Percentiles rank a stretch among this genome's conserved stretches.
Conservation (phyloP, 179 eudicot genomes). For the Beta macrorhiza region DNA sequence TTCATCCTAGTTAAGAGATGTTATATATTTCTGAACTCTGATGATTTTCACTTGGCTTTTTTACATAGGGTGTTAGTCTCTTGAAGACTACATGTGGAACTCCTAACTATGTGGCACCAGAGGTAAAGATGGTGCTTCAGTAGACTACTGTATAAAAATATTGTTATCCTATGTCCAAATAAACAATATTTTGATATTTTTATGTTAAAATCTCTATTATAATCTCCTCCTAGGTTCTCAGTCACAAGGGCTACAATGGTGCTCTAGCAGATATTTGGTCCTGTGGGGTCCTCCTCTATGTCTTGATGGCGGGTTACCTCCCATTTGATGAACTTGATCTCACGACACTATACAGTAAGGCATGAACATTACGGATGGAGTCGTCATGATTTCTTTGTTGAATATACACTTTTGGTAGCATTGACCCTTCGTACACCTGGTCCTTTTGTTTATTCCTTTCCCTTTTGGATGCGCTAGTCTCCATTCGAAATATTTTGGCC, state of each 20-base stretch:
- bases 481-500: neutral
- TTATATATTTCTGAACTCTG: constrained; percentile 1
- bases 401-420: neutral
- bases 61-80: constrained; percentile 68
- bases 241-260: constrained; percentile 95
- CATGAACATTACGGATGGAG: constrained; percentile 33
- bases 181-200: neutral
- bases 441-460: neutral
- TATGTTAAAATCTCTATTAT: constrained; percentile 12
- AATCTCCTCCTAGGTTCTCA: constrained; percentile 58
- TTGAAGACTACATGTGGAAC: constrained; percentile 95
- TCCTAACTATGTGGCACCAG: constrained; percentile 98
- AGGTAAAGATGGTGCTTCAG: constrained; percentile 44
- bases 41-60: constrained; percentile 3
- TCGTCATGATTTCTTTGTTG: constrained; percentile 12
- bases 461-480: neutral
- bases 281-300: constrained; percentile 93
- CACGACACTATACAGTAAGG: constrained; percentile 86
- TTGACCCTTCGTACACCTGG: neutral
- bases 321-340: constrained; percentile 98
- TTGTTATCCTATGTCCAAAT: neutral
- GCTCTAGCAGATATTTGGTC: constrained; percentile 96
- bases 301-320: constrained; percentile 90
- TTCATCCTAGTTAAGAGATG: constrained; percentile 12
- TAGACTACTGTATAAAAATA: neutral